phyloP scores from a whole-genome alignment of 2,329 filamentous ascomycete species.

The Penicillium sclerotiorum region DNA sequence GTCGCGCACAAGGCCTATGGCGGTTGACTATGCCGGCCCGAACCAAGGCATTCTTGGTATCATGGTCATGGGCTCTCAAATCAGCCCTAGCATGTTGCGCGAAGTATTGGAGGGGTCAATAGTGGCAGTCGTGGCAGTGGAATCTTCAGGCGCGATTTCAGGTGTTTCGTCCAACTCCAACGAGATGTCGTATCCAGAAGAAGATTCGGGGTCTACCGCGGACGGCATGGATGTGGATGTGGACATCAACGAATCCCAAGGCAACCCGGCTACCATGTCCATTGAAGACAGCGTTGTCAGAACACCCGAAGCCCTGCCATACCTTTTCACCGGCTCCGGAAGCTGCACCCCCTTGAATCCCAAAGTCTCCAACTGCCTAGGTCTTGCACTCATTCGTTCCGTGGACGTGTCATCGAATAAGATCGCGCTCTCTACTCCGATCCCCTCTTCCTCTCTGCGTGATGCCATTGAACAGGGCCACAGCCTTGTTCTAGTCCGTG shows the following conservation, averaged over 20 bases:
- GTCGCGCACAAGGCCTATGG: slow-evolving; percentile 49
- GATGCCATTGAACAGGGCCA: slow-evolving; percentile 37
- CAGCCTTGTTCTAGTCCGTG: slow-evolving; percentile 53
- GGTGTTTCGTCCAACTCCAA: slow-evolving; percentile 4
- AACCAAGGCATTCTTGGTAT: slow-evolving; percentile 53
- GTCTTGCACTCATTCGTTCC: slow-evolving; percentile 51
- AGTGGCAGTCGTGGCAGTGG: slow-evolving; percentile 56
- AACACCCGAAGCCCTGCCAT: slow-evolving; percentile 54
- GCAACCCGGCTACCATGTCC: background rate
- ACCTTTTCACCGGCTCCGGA: slow-evolving; percentile 48
- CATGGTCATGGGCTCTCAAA: slow-evolving; percentile 54
- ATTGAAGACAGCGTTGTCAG: slow-evolving; percentile 36
- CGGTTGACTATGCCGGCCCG: slow-evolving; percentile 52
- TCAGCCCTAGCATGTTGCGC: slow-evolving; percentile 50
- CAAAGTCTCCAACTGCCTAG: slow-evolving; percentile 50
- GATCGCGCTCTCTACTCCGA: slow-evolving; percentile 54
- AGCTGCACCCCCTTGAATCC: slow-evolving; percentile 52
- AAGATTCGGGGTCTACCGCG: slow-evolving; percentile 9
- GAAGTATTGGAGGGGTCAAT: slow-evolving; percentile 58
- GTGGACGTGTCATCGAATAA: slow-evolving; percentile 43
- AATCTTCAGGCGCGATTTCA: slow-evolving; percentile 40
- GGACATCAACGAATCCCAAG: slow-evolving; percentile 16
- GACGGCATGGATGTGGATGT: slow-evolving; percentile 23
- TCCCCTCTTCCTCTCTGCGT: slow-evolving; percentile 34
- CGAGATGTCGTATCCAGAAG: slow-evolving; percentile 4